Evolutionary conservation across 73 alveolate genomes (phyloP).

Genomic region (Breviolum minutum): DNA sequence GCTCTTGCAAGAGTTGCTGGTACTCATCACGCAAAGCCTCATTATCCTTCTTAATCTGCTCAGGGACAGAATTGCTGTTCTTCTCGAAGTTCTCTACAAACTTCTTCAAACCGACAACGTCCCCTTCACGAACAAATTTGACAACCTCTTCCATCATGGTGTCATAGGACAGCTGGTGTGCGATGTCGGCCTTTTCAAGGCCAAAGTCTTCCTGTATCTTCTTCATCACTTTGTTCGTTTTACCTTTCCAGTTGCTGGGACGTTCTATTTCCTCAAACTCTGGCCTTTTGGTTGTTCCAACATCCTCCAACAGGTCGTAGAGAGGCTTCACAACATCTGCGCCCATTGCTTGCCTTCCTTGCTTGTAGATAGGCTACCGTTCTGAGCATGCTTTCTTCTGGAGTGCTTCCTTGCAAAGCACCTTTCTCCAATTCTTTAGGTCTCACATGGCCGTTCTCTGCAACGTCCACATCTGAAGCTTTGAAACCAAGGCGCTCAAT

Average conservation of each 20-base stretch:
- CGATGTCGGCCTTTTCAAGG: neutral
- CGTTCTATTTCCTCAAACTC: constrained; percentile 7
- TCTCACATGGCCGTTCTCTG: neutral
- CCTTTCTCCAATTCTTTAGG: neutral
- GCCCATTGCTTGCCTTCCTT: no score
- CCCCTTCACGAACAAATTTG: neutral
- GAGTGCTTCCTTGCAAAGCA: neutral
- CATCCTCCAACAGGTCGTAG: neutral
- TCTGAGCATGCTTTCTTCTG: neutral
- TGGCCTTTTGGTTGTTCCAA: neutral
- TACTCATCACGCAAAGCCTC: neutral
- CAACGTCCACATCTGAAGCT: neutral
- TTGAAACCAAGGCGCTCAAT: neutral
- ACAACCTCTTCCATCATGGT: constrained; percentile 6
- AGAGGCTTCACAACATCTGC: neutral
- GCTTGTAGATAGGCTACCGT: neutral
- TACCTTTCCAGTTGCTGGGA: neutral
- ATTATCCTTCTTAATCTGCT: neutral
- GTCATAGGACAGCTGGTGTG: neutral
- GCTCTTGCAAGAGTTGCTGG: neutral
- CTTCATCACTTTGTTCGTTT: neutral
- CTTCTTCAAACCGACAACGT: neutral
- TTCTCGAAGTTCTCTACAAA: neutral
- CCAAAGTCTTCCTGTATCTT: neutral
- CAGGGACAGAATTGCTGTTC: neutral